Evolutionary conservation across 1,139 yeast genomes (phyloP), one percentile per base, ranked within the genome.

Genomic region (Zygoascus meyerae): DNA sequence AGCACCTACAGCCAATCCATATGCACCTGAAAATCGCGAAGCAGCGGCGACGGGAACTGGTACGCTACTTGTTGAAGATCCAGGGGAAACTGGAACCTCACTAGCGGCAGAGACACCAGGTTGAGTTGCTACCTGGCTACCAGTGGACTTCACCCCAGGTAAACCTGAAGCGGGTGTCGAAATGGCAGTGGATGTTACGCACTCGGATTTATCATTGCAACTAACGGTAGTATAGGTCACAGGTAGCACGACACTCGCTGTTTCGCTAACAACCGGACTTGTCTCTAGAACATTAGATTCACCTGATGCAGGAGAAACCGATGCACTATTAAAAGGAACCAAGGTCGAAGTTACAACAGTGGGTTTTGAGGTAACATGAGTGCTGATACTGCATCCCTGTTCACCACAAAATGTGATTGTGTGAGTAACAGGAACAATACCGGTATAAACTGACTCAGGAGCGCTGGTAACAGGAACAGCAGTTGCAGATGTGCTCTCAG

Each of bases 371-470:
- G 45, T 16, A 14, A 35, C 45, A 30, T 26, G 41, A n/a, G 39
- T 35, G n/a, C 3, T n/a, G 16, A 29, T 31, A 3, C 14, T 32
- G 30, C 44, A 40, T 10, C 26, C 31, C 2, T 6, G 14, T 10
- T 40, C 31, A 10, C 31, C 36, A 21, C 44, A 40, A 16, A 15
- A 15, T 5, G 44, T 40, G 35, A 42, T 34, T 6, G 40, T 35
- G 9, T 34, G 45, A 5, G 41, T 14, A 3, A 16, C 15, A 12
- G 34, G 26, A 32, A 12, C 18, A 14, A 18, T 15, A 32, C 18
- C 18, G 28, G 45, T 29, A 5, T 35, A 14, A 4, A 11, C 21
- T 2, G 40, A 33, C 15, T 26, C 15, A 33, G 45, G 29, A 11
- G 26, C 14, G 17, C 29, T 31, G n/a, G 42, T n/a, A 9, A 16